These are phyloP conservation scores for Aleurites moluccanus DNA, from an alignment of 441 rosid genomes.

Conservation along the genomic window DNA sequence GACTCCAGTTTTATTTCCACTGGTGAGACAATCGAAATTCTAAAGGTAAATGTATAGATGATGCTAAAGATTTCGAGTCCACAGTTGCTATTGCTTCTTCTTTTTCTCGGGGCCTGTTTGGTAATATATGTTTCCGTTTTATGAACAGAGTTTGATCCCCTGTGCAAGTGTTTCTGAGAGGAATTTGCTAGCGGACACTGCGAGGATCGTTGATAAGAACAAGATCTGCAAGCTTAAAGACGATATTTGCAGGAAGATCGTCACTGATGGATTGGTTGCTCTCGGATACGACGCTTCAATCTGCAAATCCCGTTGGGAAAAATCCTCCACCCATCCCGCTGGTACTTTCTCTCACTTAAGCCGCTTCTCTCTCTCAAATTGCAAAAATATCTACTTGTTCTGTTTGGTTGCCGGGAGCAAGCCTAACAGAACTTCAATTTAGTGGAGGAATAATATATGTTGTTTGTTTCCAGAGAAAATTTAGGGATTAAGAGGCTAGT, in stretches of 20 bases:
- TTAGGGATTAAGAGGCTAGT: background rate
- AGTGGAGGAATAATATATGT: background rate
- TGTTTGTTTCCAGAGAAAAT: background rate
- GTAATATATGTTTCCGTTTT: background rate
- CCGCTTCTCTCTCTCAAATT: slow-evolving; percentile 3
- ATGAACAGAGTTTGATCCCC: slow-evolving; percentile 58
- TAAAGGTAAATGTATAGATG: slow-evolving; percentile 46
- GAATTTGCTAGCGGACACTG: slow-evolving; percentile 58
- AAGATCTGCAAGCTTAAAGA: slow-evolving; percentile 55
- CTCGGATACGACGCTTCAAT: slow-evolving; percentile 72
- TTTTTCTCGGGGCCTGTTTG: background rate
- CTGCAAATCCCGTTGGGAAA: slow-evolving; percentile 89
- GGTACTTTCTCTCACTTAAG: slow-evolving; percentile 44
- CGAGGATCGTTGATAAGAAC: slow-evolving; percentile 64
- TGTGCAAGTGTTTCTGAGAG: slow-evolving; percentile 52
- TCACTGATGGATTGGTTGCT: slow-evolving; percentile 49
- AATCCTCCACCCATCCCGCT: slow-evolving; percentile 56
- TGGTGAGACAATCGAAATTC: slow-evolving; percentile 50
- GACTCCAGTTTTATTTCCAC: slow-evolving; percentile 34
- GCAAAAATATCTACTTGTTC: background rate
- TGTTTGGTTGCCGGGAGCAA: slow-evolving; percentile 2
- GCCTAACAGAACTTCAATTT: background rate
- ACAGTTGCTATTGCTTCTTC: background rate
- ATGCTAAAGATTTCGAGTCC: background rate
- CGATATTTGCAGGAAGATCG: slow-evolving; percentile 47